Evolutionary conservation across 116 monocot genomes (phyloP), one percentile per base, ranked within the genome.

Genomic region (Papilionanthe hybrid): DNA sequence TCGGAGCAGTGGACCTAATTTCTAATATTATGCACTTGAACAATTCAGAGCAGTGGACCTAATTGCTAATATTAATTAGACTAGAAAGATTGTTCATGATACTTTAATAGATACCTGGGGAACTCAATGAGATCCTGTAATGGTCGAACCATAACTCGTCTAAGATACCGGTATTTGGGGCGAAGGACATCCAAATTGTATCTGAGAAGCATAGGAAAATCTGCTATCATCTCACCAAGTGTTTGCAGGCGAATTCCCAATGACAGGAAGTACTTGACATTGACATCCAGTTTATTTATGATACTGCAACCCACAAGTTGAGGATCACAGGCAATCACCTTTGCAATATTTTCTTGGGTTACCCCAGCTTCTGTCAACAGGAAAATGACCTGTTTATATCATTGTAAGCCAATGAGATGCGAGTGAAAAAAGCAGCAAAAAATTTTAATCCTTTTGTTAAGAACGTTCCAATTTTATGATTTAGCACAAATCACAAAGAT

Each of bases 261-360:
- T 29, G 97, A 98, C 37, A 94, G 55, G 58, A 94, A 98, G 83
- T 94, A 98, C 72, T 91, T 91, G 44, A 98, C 98, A 80, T 86
- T 91, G 44, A 93, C 79, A 25, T 98, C 98, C 77, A 98, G 84
- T 82, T 98, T 98, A 49, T 88, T 82, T 45, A 80, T 76, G 37
- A 98, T 93, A 79, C 91, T 91, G 86, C 94, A 98, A 13, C 98
- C 98, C 37, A 93, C 41, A 42, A 98, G 91, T 78, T 90, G 91
- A 9, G 98, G 98, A 75, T 98, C 98, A 81, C 85, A 81, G n/a
- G 93, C 91, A 87, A 98, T 90, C 49, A 98, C 98, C 82, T 98
- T 98, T 23, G 91, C 93, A 42, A 98, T 94, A 83, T 94, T 86
- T 42, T 83, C 82, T 73, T 84, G 81, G 29, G 82, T 82, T 12